Evolutionary conservation across 1,284 basidiomycete genomes (phyloP), one percentile per base, ranked within the genome.

Genomic region (Heterobasidion irregulare): DNA sequence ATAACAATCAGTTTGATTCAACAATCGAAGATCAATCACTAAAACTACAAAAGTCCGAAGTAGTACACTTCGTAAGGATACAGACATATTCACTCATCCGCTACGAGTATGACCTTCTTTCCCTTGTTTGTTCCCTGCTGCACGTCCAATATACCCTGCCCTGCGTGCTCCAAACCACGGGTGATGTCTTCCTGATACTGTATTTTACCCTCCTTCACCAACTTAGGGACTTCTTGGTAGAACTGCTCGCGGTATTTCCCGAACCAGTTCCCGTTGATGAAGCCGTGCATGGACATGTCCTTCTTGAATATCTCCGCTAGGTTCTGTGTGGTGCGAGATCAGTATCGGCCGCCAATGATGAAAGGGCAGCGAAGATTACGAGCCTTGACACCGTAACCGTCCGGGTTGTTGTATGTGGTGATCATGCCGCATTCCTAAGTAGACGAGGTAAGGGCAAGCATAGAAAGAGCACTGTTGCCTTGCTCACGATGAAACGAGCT

Each of bases 71-170:
- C 26, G 26, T 26, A 26, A 5, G 26, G 26, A 3, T 26, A 26
- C 26, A 2, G 2, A 26, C 26, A n/a, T n/a, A 26, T 26, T 58
- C 64, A 71, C 38, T 74, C 69, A 44, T 77, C 70, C 0, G 75
- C 74, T 15, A 84, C 77, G 43, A 74, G 61, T 18, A 82, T 65
- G 2, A 83, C 74, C 12, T 73, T 75, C 69, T 87, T 87, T 0
- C 77, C 85, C 18, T 69, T 73, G 63, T 86, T 86, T 56, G 66
- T 68, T 0, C 84, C 85, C 47, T 71, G 73, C 63, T 77, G 79
- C 8, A 85, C 75, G 46, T 75, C 78, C 35, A 76, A 58, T 36
- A 87, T 64, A 0, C 72, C 80, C 13, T 80, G 72, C 0, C 79
- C 78, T 15, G 75, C 77, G 32, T 70, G 70, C 10, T 82, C 77